Percentiles rank a stretch among this genome's conserved stretches.
phyloP scores from a whole-genome alignment of 2,329 filamentous ascomycete genomes.

The Fusarium sambucinum region DNA sequence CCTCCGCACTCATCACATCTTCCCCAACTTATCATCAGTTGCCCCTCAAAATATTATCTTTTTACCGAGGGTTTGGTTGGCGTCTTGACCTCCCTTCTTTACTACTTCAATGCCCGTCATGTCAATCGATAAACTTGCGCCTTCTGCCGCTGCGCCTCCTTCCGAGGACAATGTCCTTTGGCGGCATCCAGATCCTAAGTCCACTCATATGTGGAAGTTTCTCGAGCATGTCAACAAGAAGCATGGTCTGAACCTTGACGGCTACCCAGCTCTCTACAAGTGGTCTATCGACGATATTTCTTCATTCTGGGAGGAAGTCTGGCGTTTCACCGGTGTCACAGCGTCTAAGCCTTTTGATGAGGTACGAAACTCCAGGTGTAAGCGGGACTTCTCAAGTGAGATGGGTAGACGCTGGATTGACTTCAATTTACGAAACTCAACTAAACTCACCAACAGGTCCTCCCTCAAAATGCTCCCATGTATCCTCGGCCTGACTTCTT shows the following conservation, averaged over 20 bases:
- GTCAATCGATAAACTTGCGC: conserved; percentile 42
- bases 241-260: conserved; percentile 70
- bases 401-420: background rate
- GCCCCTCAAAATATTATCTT: conserved; percentile 16
- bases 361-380: conserved; percentile 57
- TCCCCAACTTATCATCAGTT: conserved; percentile 20
- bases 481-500: conserved; percentile 93
- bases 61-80: conserved; percentile 6
- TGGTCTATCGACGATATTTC: conserved; percentile 86
- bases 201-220: conserved; percentile 79
- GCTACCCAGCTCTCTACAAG: conserved; percentile 80
- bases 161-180: conserved; percentile 68
- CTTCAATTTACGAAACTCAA: background rate
- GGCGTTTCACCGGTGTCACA: conserved; percentile 83
- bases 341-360: conserved; percentile 72
- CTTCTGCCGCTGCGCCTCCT: conserved; percentile 34
- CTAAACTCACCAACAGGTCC: conserved; percentile 64
- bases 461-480: conserved; percentile 76
- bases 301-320: conserved; percentile 86
- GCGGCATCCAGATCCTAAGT: conserved; percentile 74
- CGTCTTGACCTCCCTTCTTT: conserved; percentile 1
- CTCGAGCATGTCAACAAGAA: conserved; percentile 76
- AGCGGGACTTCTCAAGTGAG: conserved; percentile 23
- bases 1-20: conserved; percentile 3
- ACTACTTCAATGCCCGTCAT: conserved; percentile 43